These are phyloP conservation scores for Brassica incana DNA, from an alignment of 345 rosid genomes.

Conservation along the genomic window DNA sequence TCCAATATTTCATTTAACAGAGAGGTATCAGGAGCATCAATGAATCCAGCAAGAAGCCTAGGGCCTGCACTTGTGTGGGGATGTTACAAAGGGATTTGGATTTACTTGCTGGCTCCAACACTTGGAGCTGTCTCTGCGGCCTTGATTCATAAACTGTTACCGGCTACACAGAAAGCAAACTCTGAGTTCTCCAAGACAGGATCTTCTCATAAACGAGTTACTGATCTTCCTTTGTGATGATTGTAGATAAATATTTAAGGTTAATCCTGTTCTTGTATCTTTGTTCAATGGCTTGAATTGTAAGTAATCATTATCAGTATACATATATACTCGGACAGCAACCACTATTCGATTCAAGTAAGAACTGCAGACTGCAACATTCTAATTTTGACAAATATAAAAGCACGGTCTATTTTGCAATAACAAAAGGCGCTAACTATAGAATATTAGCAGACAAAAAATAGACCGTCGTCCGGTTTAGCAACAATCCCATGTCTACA, in stretches of 20 bases:
- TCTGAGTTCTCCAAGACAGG: slow-evolving; percentile 51
- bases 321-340: not conserved
- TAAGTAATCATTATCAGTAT: not conserved
- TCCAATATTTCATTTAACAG: slow-evolving; percentile 27
- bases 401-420: not conserved
- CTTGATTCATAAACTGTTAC: slow-evolving; percentile 46
- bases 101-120: slow-evolving; percentile 49
- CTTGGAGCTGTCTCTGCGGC: slow-evolving; percentile 56
- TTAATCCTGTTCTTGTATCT: slow-evolving; percentile 4
- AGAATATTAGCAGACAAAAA: not conserved
- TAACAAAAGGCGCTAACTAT: not conserved
- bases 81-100: slow-evolving; percentile 48
- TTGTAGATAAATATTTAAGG: not conserved
- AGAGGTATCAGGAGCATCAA: slow-evolving; percentile 69
- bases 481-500: not conserved
- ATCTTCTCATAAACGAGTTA: slow-evolving; percentile 45
- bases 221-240: slow-evolving; percentile 34
- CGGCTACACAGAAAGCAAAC: slow-evolving; percentile 59
- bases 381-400: not conserved
- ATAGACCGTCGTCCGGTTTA: not conserved
- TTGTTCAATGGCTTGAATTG: not conserved
- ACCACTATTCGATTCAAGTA: not conserved
- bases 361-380: not conserved
- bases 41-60: slow-evolving; percentile 73
- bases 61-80: slow-evolving; percentile 57